phyloP scores from a whole-genome alignment of 75 land plant species.

The Larix kaempferi region DNA sequence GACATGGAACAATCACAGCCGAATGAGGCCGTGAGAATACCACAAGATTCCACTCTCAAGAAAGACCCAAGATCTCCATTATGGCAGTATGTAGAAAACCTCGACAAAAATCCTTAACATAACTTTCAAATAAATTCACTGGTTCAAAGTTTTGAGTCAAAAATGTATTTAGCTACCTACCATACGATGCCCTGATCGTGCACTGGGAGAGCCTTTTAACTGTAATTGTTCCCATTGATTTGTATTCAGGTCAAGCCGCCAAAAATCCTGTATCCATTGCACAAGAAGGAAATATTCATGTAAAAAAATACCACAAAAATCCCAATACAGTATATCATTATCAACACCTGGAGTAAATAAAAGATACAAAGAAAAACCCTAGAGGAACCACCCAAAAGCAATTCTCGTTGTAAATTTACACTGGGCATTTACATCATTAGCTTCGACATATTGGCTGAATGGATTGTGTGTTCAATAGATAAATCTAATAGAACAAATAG shows the following conservation, averaged over 20 bases:
- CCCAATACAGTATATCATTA: neutral
- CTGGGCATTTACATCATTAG: neutral
- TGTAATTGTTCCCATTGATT: conserved; percentile 96
- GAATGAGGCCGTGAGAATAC: no score
- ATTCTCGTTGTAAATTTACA: neutral
- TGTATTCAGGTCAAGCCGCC: conserved; percentile 89
- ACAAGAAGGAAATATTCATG: neutral
- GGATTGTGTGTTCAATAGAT: neutral
- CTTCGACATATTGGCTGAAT: neutral
- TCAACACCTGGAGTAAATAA: neutral
- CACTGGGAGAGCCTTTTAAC: conserved; percentile 91
- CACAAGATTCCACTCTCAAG: no score
- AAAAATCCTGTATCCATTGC: conserved; percentile 66
- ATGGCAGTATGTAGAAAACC: no score
- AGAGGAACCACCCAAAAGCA: neutral
- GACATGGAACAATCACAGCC: no score
- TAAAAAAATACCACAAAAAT: neutral
- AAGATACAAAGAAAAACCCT: neutral
- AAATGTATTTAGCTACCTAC: conserved; percentile 21
- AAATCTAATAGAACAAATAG: neutral
- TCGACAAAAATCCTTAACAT: neutral
- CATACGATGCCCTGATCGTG: conserved; percentile 99
- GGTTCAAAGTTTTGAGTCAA: neutral
- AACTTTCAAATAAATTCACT: neutral
- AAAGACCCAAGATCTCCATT: no score